Evolutionary conservation across 352 stramenopile genomes (phyloP).

Genomic region (Phytophthora vignae): DNA sequence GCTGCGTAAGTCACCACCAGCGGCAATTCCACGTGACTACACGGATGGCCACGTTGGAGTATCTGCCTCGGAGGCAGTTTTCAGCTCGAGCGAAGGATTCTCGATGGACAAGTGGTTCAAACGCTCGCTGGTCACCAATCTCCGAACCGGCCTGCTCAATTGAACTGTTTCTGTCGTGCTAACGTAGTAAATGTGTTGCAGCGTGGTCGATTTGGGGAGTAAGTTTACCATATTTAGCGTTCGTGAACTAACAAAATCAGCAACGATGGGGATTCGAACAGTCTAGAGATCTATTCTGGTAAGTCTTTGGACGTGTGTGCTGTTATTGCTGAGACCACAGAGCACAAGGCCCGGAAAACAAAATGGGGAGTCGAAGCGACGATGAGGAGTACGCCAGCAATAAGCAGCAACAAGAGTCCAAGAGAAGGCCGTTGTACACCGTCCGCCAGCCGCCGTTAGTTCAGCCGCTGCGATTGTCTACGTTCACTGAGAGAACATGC

Average conservation of each 20-base stretch:
- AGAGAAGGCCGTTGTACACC: slow-evolving; percentile 51
- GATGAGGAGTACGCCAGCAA: slow-evolving; percentile 4
- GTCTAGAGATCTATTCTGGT: slow-evolving; percentile 26
- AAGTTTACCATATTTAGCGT: background rate
- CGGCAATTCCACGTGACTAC: background rate
- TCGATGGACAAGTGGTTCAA: slow-evolving; percentile 56
- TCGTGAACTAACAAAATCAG: background rate
- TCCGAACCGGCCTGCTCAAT: slow-evolving; percentile 1
- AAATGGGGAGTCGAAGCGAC: slow-evolving; percentile 15
- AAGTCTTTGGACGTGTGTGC: background rate
- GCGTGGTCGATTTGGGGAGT: background rate
- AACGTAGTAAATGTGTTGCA: background rate
- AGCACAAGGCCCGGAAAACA: background rate
- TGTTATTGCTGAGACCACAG: background rate
- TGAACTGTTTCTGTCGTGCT: background rate
- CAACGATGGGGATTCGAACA: background rate
- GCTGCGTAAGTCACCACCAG: slow-evolving; percentile 6
- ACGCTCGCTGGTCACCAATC: slow-evolving; percentile 20
- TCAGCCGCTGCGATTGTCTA: slow-evolving; percentile 51
- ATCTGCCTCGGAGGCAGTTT: slow-evolving; percentile 21
- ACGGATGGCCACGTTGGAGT: background rate
- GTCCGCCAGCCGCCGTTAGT: slow-evolving; percentile 60
- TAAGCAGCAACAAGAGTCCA: background rate
- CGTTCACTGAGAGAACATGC: slow-evolving; percentile 45
- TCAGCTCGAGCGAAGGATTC: slow-evolving; percentile 45